A percentile compares a stretch with the other conserved stretches of the same genome.
Evolutionary conservation across 306 rosid species (phyloP).

Genomic region (Malus orientalis): DNA sequence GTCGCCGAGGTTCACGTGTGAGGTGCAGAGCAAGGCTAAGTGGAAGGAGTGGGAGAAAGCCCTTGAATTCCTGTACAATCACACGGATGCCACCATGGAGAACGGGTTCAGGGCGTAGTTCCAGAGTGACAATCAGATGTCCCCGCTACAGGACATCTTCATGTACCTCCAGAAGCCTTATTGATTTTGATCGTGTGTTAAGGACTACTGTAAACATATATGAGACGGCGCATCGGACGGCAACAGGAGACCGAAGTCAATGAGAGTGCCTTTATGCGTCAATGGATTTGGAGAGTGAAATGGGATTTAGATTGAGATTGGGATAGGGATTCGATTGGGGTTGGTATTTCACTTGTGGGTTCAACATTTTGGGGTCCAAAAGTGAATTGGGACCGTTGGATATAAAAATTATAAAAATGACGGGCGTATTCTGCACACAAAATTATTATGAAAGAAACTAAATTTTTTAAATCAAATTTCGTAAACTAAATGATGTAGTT

Average conservation of each 20-base stretch:
- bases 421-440: no score
- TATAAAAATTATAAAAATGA: no score
- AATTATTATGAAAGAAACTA: no score
- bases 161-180: slow-evolving; percentile 55
- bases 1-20: slow-evolving; percentile 76
- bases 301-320: no score
- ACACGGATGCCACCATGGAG: slow-evolving; percentile 46
- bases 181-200: slow-evolving; percentile 1
- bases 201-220: neutral
- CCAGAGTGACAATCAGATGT: slow-evolving; percentile 52
- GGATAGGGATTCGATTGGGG: no score
- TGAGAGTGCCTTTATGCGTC: slow-evolving; percentile 44
- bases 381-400: no score
- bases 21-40: slow-evolving; percentile 93
- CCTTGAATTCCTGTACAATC: slow-evolving; percentile 45
- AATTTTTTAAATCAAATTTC: no score
- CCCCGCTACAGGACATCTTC: slow-evolving; percentile 84
- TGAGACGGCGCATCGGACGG: slow-evolving; percentile 31
- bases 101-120: slow-evolving; percentile 42
- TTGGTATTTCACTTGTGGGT: slow-evolving; percentile 11
- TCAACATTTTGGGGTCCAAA: neutral
- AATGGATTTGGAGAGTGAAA: no score
- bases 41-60: slow-evolving; percentile 72
- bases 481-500: no score
- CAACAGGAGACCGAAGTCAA: slow-evolving; percentile 72